phyloP scores from a whole-genome alignment of 495 filamentous ascomycete genomes.

The Cetradonia linearis region DNA sequence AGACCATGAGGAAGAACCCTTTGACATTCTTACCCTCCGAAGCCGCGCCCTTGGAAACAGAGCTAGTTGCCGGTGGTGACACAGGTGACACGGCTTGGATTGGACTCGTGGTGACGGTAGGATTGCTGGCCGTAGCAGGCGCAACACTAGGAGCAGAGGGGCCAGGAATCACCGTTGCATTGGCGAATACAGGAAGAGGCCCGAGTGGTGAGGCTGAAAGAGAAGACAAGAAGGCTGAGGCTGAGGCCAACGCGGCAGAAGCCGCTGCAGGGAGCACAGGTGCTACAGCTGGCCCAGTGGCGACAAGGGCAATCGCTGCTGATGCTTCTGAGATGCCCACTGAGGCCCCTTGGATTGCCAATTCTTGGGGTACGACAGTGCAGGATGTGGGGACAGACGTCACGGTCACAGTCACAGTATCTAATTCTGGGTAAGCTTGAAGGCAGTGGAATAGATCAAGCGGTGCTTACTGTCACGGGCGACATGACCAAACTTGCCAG shows the following conservation, averaged over 20 bases:
- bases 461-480: slow-evolving; percentile 9
- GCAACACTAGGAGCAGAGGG: background rate
- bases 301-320: background rate
- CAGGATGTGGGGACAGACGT: background rate
- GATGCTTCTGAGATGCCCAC: slow-evolving; percentile 5
- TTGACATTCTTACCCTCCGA: background rate
- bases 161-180: background rate
- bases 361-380: background rate
- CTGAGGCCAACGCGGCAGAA: background rate
- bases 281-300: background rate
- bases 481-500: slow-evolving; percentile 9
- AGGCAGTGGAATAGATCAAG: background rate
- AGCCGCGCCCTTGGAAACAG: slow-evolving; percentile 2
- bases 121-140: background rate
- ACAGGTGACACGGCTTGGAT: background rate
- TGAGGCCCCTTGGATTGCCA: background rate
- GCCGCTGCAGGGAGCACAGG: background rate
- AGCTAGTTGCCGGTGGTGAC: background rate
- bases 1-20: background rate
- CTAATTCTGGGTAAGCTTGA: background rate
- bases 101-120: background rate
- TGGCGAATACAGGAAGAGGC: background rate
- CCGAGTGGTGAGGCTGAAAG: background rate
- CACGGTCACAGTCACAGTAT: slow-evolving; percentile 6
- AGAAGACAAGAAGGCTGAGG: background rate